Evolutionary conservation across 306 rosid species (phyloP).

Genomic region (Ormosia emarginata): DNA sequence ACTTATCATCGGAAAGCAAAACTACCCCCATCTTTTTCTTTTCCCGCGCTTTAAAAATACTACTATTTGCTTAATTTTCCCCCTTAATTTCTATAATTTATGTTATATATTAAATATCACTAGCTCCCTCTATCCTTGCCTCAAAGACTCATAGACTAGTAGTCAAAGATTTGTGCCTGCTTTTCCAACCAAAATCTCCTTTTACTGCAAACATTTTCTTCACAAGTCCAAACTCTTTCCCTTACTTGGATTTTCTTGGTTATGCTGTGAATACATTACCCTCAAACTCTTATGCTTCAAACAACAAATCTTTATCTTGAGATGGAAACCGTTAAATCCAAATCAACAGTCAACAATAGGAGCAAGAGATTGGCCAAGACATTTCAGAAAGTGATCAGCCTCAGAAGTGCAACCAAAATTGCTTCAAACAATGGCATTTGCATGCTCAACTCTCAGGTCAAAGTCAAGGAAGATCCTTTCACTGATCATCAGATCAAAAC

Average conservation of each 20-base stretch:
- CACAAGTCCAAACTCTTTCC: conserved; percentile 18
- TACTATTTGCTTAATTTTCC: conserved; percentile 6
- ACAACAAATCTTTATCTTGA: conserved; percentile 3
- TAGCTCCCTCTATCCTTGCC: not conserved
- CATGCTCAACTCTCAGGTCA: conserved; percentile 49
- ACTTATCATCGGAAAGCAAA: conserved; percentile 18
- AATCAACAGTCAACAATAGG: conserved; percentile 51
- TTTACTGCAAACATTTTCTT: conserved; percentile 14
- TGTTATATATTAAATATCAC: conserved; percentile 10
- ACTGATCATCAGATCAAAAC: conserved; percentile 12
- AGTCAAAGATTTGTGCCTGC: conserved; percentile 57
- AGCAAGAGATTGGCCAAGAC: conserved; percentile 53
- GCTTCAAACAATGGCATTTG: conserved; percentile 82
- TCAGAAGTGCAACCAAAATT: conserved; percentile 52
- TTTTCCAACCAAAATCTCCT: conserved; percentile 39
- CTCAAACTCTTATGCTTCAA: conserved; percentile 29
- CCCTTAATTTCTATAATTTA: conserved; percentile 38
- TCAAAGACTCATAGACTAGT: conserved; percentile 14
- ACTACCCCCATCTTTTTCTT: conserved; percentile 20
- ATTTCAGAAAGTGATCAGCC: conserved; percentile 66
- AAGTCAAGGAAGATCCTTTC: conserved; percentile 47
- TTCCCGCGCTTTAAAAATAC: conserved; percentile 24
- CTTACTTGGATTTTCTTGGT: not conserved
- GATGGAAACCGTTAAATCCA: conserved; percentile 74
- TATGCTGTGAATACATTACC: not conserved